Conservation (phyloP, 257 asterid genomes). For the Thymus mandschuricus region DNA sequence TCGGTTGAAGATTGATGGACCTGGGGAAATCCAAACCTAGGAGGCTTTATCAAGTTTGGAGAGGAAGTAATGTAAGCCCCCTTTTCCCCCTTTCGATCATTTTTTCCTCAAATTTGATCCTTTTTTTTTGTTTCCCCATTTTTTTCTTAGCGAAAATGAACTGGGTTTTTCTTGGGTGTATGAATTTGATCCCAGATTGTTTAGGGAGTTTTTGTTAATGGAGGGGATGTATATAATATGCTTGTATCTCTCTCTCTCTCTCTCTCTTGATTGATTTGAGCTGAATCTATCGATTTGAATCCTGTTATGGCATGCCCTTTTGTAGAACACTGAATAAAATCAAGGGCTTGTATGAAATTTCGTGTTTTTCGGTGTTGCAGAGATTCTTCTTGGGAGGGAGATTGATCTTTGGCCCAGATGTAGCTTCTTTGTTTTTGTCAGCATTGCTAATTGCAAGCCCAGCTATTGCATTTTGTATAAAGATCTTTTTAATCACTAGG, state of each 20-base stretch:
- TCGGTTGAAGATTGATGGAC: slow-evolving; percentile 46
- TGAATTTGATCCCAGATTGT: not conserved
- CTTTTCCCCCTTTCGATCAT: slow-evolving; percentile 2
- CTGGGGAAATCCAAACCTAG: slow-evolving; percentile 45
- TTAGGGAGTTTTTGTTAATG: not conserved
- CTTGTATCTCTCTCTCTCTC: not conserved
- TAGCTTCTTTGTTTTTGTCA: slow-evolving; percentile 66
- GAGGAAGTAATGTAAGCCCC: slow-evolving; percentile 76
- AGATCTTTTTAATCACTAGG: slow-evolving; percentile 43
- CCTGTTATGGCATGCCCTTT: slow-evolving; percentile 3
- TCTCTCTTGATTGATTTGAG: not conserved
- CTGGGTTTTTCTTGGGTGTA: not conserved
- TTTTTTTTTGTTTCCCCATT: not conserved
- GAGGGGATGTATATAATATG: not conserved
- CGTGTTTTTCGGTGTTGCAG: slow-evolving; percentile 42
- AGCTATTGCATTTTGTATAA: slow-evolving; percentile 63
- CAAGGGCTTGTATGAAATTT: slow-evolving; percentile 19
- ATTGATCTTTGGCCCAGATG: slow-evolving; percentile 92
- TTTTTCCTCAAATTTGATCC: slow-evolving; percentile 24
- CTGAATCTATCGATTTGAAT: not conserved
- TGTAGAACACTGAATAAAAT: not conserved
- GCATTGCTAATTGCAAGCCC: slow-evolving; percentile 64
- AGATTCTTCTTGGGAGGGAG: slow-evolving; percentile 89
- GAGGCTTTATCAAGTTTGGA: slow-evolving; percentile 83
- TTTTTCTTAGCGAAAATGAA: not conserved